Base-by-base conservation (phyloP, 1,284 basidiomycete species). In the Tilletia walkeri region DNA sequence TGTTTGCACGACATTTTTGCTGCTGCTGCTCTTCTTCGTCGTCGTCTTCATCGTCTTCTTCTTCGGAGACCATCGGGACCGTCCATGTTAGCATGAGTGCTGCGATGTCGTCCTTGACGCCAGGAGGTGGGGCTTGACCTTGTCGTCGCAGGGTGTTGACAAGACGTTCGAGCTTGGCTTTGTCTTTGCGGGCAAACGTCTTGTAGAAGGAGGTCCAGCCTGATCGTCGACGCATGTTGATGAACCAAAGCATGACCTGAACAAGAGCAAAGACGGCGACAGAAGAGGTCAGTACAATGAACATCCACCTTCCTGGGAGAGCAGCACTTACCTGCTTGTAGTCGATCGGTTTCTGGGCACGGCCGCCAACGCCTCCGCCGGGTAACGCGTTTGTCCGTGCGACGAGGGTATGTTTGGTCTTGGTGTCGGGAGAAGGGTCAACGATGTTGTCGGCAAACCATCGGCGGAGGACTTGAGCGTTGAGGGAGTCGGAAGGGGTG, bases 191-290 rank as follows among this genome's bases (percentile, higher is more conserved):
- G 0, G 77, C 77, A 38, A 75, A 82, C 12, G 71, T 72, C 24
- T 73, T 74, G 2, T 72, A 65, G 69, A 81, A 81, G 14, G 68
- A 20, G 2, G 79, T 78, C 80, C 81, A 83, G 18, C 80, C 79
- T 5, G 74, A 78, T 16, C 82, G 78, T 6, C 82, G 76, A 59
- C 82, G 78, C 18, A 76, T 74, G 68, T 83, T 83, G 70, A 80
- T 83, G 74, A 80, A 83, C 82, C 82, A 83, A 0, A 82, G 73
- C 5, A 72, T 73, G 63, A 76, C 75, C 49, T 80, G 80, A 3
- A 3, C 49, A 72, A 50, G 47, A 72, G 34, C 1, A 47, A 34
- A 4, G 78, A 66, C 0, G 48, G 34, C 14, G 56, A 39, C 6
- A n/a, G 14, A 14, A 39, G 4, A 41, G 4, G 54, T 34, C 59